These are phyloP conservation scores for Drechslera avenae DNA, from an alignment of 2,329 filamentous ascomycete genomes.

Conservation along the genomic window DNA sequence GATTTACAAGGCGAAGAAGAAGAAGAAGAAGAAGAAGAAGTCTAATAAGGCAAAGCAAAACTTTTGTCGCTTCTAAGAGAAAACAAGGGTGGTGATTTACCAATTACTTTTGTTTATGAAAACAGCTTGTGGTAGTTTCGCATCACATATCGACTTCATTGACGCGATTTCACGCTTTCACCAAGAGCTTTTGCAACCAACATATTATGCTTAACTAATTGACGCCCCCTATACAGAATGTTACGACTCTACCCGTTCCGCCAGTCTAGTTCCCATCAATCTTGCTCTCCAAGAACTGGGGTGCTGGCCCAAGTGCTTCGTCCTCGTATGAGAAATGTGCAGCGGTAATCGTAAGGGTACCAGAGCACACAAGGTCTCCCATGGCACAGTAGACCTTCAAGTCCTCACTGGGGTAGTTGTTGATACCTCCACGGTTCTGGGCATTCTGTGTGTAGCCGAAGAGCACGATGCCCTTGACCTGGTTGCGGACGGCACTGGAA, in stretches of 20 bases:
- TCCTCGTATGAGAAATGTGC: slow-evolving; percentile 42
- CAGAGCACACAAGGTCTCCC: slow-evolving; percentile 45
- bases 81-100: no score
- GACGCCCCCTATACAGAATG: no score
- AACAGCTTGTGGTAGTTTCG: no score
- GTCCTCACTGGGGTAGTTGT: slow-evolving; percentile 39
- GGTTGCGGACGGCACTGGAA: slow-evolving; percentile 28
- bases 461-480: slow-evolving; percentile 47
- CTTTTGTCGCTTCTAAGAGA: no score
- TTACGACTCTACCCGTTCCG: no score
- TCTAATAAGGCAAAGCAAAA: no score
- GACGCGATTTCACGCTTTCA: no score
- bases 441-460: slow-evolving; percentile 50
- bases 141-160: no score
- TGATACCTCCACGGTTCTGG: slow-evolving; percentile 46
- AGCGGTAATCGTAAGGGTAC: slow-evolving; percentile 39
- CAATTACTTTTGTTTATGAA: no score
- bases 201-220: no score
- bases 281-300: slow-evolving; percentile 33
- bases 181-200: no score
- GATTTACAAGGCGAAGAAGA: slow-evolving; percentile 59
- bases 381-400: slow-evolving; percentile 45
- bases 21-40: no score
- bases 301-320: slow-evolving; percentile 33
- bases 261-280: slow-evolving; percentile 7